Percentiles rank a stretch among this genome's conserved stretches.
These are phyloP conservation scores for Xylaria sp. DNA, from an alignment of 2,329 filamentous ascomycete genomes.

Conservation along the genomic window DNA sequence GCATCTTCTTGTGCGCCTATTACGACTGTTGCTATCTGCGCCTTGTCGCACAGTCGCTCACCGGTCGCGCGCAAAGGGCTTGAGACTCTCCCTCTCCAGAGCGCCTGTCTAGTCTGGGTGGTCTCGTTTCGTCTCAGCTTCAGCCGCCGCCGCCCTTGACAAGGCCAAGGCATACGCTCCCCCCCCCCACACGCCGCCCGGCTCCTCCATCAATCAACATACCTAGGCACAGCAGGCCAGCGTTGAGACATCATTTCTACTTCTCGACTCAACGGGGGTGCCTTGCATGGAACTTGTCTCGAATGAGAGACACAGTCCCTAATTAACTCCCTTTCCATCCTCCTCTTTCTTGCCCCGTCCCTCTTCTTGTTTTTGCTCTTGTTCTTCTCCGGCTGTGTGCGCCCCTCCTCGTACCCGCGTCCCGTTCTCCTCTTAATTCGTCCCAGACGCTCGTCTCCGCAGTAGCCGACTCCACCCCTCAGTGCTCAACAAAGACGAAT, in stretches of 20 bases:
- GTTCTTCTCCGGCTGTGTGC: conserved; percentile 9
- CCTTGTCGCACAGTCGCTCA: conserved; percentile 35
- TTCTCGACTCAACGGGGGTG: conserved; percentile 27
- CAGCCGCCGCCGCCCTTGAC: conserved; percentile 43
- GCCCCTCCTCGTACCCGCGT: conserved; percentile 27
- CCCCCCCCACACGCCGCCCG: conserved; percentile 38
- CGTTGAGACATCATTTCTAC: conserved; percentile 17
- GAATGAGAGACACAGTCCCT: conserved; percentile 45
- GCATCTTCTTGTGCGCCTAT: conserved; percentile 25
- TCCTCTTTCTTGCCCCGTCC: conserved; percentile 4
- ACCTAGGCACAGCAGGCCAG: conserved; percentile 9
- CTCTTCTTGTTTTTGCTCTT: neutral
- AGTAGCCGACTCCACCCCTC: conserved; percentile 21
- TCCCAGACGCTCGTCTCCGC: conserved; percentile 37
- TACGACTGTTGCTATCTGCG: conserved; percentile 24
- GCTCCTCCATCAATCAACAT: conserved; percentile 35
- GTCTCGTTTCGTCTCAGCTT: conserved; percentile 43
- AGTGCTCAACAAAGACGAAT: conserved; percentile 3
- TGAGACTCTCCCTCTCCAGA: conserved; percentile 22
- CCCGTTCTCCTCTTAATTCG: conserved; percentile 32
- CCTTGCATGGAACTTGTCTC: conserved; percentile 36
- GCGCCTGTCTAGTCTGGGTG: conserved; percentile 35
- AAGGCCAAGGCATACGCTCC: conserved; percentile 36
- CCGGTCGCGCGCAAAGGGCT: conserved; percentile 38
- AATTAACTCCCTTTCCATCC: conserved; percentile 30